Conservation (phyloP, 768 basidiomycete species). For the Coprinopsis cinerea region DNA sequence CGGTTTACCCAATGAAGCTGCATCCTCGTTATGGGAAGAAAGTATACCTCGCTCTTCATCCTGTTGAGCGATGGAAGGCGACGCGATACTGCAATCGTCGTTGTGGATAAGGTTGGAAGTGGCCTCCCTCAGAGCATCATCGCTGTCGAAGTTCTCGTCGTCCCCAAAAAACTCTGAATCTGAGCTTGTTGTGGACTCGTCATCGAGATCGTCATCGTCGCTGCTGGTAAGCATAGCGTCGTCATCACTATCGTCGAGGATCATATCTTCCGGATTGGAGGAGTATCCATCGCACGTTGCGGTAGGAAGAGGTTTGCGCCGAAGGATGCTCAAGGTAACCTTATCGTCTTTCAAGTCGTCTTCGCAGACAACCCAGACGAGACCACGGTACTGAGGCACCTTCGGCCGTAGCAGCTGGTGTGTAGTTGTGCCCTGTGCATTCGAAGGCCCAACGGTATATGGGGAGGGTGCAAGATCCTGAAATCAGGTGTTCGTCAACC, state of each 20-base stretch:
- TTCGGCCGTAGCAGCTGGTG: constrained; percentile 13
- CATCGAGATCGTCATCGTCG: constrained; percentile 15
- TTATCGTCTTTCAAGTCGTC: constrained; percentile 49
- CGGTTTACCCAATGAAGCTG: constrained; percentile 8
- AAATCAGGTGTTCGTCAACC: neutral
- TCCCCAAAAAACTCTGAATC: constrained; percentile 24
- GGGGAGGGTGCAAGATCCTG: neutral
- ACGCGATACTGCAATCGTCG: neutral
- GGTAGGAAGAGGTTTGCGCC: constrained; percentile 21
- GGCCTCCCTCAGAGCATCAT: constrained; percentile 14
- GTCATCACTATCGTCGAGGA: constrained; percentile 14
- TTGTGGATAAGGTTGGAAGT: too few species aligned
- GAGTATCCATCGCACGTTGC: too few species aligned
- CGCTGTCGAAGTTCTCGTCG: constrained; percentile 20
- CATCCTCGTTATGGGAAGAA: constrained; percentile 17
- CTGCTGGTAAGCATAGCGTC: constrained; percentile 20
- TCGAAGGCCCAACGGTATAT: neutral
- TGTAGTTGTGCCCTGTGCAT: constrained; percentile 14
- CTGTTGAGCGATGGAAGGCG: constrained; percentile 9
- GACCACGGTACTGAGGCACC: constrained; percentile 55
- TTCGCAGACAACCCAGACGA: constrained; percentile 79
- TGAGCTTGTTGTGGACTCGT: constrained; percentile 14
- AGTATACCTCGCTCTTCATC: neutral
- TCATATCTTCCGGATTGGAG: constrained; percentile 2
- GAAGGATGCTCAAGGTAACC: constrained; percentile 28